Percentiles rank a stretch among this genome's conserved stretches.
phyloP scores from a whole-genome alignment of 139 green algal species.

The Protoeuglena noctilucae region DNA sequence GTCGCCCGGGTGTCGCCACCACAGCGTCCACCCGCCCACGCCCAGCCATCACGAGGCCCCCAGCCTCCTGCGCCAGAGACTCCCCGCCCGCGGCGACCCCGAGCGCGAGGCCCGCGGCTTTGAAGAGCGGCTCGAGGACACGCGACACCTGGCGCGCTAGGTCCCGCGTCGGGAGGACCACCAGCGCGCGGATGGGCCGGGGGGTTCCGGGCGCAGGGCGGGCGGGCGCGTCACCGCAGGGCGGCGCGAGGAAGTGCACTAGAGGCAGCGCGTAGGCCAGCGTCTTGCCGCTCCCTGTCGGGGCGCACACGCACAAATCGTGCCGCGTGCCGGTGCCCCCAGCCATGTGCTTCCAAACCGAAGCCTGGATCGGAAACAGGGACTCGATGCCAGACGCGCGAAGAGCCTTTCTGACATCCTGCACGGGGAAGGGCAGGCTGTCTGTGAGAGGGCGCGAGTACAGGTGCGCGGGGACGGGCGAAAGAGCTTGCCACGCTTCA shows the following conservation, averaged over 20 bases:
- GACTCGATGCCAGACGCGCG: constrained; percentile 25
- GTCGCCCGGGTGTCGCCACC: constrained; percentile 57
- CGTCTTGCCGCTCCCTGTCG: constrained; percentile 80
- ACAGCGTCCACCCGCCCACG: constrained; percentile 24
- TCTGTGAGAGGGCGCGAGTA: neutral
- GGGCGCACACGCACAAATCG: constrained; percentile 70
- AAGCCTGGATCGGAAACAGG: constrained; percentile 64
- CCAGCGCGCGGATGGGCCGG: constrained; percentile 31
- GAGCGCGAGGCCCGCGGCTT: constrained; percentile 28
- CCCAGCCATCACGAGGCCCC: constrained; percentile 11
- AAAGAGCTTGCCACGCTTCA: neutral
- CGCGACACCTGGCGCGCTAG: constrained; percentile 58
- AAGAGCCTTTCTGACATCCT: neutral
- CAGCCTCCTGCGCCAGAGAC: constrained; percentile 24
- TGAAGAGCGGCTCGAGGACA: constrained; percentile 33
- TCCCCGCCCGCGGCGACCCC: constrained; percentile 30
- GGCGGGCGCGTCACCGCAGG: constrained; percentile 5
- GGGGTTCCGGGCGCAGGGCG: constrained; percentile 1
- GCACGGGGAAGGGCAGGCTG: neutral
- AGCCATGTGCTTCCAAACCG: constrained; percentile 42
- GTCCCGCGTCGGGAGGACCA: constrained; percentile 64
- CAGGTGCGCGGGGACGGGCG: neutral
- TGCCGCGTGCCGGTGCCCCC: constrained; percentile 44
- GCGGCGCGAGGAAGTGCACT: constrained; percentile 37
- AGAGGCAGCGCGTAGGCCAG: constrained; percentile 70